phyloP scores from a whole-genome alignment of 306 rosid species.

The Prunus kanzakura region DNA sequence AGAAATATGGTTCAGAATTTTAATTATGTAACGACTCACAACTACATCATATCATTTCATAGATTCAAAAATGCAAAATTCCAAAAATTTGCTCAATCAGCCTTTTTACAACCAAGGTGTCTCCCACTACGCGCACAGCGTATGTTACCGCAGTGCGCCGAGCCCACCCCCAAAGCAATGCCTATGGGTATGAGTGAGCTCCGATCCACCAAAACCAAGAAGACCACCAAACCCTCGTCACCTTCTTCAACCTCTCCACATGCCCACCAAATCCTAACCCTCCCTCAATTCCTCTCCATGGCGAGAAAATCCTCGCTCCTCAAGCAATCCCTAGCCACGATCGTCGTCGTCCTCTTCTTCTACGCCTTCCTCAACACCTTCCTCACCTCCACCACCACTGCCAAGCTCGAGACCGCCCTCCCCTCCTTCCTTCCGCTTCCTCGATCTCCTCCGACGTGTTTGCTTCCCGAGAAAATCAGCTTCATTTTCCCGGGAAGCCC shows the following conservation, averaged over 20 bases:
- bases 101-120: too few relatives aligned
- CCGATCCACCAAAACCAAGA: constrained; percentile 18
- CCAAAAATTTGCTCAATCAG: too few relatives aligned
- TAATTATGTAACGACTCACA: too few relatives aligned
- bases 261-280: constrained; percentile 2
- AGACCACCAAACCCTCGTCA: neutral
- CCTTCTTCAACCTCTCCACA: neutral
- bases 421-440: constrained; percentile 19
- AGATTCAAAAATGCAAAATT: too few relatives aligned
- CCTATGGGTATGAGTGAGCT: neutral
- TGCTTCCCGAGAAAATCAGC: neutral
- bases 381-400: constrained; percentile 40
- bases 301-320: constrained; percentile 55
- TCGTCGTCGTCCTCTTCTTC: constrained; percentile 35
- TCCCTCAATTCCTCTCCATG: constrained; percentile 26
- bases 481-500: neutral
- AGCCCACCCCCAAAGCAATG: neutral
- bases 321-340: constrained; percentile 50
- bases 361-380: constrained; percentile 51
- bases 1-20: too few relatives aligned
- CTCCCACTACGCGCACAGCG: neutral
- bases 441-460: constrained; percentile 26
- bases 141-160: neutral
- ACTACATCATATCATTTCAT: too few relatives aligned
- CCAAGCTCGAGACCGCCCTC: constrained; percentile 33